Base-by-base conservation (phyloP, 2,329 filamentous ascomycete species). In the Ceratocystis ficicola region DNA sequence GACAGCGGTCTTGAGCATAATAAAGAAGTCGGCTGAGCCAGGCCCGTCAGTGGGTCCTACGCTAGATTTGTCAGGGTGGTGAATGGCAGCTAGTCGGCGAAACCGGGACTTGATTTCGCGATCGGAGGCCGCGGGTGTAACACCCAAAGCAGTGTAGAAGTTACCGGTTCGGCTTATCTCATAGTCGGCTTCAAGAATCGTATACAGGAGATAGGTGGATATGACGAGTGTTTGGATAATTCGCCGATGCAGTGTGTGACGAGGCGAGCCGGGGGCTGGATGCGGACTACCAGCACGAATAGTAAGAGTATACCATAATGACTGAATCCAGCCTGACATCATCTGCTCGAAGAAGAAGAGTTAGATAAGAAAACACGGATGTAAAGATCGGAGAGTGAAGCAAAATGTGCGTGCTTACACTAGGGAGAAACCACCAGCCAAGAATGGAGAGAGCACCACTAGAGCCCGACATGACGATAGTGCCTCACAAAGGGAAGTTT, bases 101-200 rank as follows among this genome's bases (percentile, higher is more conserved):
- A 96, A 96, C 65, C 86, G 85, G 25, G 87, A 87, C 76, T 95
- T 94, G 73, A 99, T 83, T 12, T 87, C 85, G 71, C 83, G 83
- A 64, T 95, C 90, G 64, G 83, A 81, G 10, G 88, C 87, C 66
- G 81, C 75, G 46, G 86, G 80, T 12, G 86, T 79, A 0, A 96
- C 82, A 44, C 85, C 85, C 0, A 99, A 83, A 69, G 87, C 82
- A 60, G 83, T 79, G 77, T 96, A 97, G 77, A 88, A 96, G 74
- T 90, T 86, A 20, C 87, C 85, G 1, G 80, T 78, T 57, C 81
- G 78, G 69, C 84, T 87, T 32, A 96, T 81, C 69, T 90, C 85
- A 77, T 89, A 85, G 80, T 95, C 89, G 72, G 90, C 88, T 77
- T 97, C 93, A 77, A 92, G 94, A 71, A 97, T 85, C 60, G 91